phyloP scores from a whole-genome alignment of 208 protist species.

The Crithidia thermophila region DNA sequence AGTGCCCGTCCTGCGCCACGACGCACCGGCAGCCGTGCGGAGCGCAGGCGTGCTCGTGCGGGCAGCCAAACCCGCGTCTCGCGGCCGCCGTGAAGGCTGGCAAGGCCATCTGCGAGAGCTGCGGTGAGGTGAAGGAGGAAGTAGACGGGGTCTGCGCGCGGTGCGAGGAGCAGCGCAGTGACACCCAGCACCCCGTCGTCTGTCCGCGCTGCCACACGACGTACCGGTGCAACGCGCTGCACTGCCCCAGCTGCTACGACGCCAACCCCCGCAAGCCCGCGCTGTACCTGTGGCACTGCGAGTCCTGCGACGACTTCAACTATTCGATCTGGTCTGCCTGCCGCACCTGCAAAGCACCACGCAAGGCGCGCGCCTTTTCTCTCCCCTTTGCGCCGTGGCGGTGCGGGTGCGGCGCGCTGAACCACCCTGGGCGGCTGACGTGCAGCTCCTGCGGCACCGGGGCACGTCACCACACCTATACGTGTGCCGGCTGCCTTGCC shows the following conservation, averaged over 20 bases:
- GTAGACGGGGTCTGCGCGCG: slow-evolving; percentile 21
- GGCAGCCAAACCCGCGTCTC: slow-evolving; percentile 25
- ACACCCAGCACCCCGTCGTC: not conserved
- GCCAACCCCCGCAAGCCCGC: slow-evolving; percentile 32
- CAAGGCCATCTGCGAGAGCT: slow-evolving; percentile 35
- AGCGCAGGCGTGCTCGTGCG: slow-evolving; percentile 25
- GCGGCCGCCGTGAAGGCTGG: slow-evolving; percentile 14
- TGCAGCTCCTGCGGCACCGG: slow-evolving; percentile 44
- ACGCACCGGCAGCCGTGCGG: slow-evolving; percentile 14
- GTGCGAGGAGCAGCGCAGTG: slow-evolving; percentile 25
- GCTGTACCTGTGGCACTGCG: slow-evolving; percentile 72
- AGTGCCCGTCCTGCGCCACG: slow-evolving; percentile 41
- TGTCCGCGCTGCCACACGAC: slow-evolving; percentile 44
- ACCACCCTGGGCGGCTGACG: slow-evolving; percentile 56
- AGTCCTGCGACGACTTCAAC: slow-evolving; percentile 54
- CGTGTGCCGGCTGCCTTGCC: slow-evolving; percentile 47
- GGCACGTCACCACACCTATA: slow-evolving; percentile 38
- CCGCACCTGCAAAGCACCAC: slow-evolving; percentile 43
- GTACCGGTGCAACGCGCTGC: slow-evolving; percentile 45
- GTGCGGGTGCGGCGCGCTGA: slow-evolving; percentile 65
- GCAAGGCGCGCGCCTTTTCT: slow-evolving; percentile 37
- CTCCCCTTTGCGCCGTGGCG: slow-evolving; percentile 61
- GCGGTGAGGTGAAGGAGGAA: slow-evolving; percentile 36
- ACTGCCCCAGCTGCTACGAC: slow-evolving; percentile 69
- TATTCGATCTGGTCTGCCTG: slow-evolving; percentile 74